Base-by-base conservation (phyloP, 73 alveolate genomes). In the Blepharisma stoltei region DNA sequence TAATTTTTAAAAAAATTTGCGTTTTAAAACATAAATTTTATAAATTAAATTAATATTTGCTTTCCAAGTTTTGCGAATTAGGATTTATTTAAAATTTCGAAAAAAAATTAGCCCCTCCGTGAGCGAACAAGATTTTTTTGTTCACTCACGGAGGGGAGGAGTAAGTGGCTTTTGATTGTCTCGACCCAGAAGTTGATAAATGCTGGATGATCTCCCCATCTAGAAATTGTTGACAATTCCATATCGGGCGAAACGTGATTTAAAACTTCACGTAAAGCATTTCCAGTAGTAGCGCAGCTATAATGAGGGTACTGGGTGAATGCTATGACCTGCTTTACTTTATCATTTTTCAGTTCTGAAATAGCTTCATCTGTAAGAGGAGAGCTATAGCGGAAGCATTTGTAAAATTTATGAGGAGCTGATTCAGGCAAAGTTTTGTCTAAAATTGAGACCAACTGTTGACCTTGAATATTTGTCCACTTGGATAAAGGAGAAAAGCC, bases 401-500 rank as follows among this genome's bases (percentile, higher is more conserved):
- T 83, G 68, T 76, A 80, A 69, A 53, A 81, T 38, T 78, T 88
- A 45, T 76, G 78, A 53, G 88, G 86, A 9, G 81, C 84, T 14
- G 80, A 49, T 25, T 71, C 82, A 9, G 84, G 85, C 48, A 73
- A 80, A n/a, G 81, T 54, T 54, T 84, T 25, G 75, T 84, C 90
- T 9, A 81, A 21, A 14, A 54, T 70, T 45, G 75, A 44, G 25
- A 77, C 53, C 77, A 86, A 67, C 25, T 55, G 38, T 43, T 68
- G 8, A 9, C 95, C 95, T 89, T 89, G 82, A n/a, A 69, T 70
- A 54, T 71, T 55, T 0, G 95, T 86, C 95, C 95, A 89, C 67
- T 80, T 78, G 54, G 55, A 41, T 6, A 89, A 43, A 14, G 95
- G 95, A 53, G 93, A 80, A 37, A 81, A 84, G 20, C 95, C 95